Conservation (phyloP, 495 filamentous ascomycete genomes). For the Aspergillus ellipticus region DNA sequence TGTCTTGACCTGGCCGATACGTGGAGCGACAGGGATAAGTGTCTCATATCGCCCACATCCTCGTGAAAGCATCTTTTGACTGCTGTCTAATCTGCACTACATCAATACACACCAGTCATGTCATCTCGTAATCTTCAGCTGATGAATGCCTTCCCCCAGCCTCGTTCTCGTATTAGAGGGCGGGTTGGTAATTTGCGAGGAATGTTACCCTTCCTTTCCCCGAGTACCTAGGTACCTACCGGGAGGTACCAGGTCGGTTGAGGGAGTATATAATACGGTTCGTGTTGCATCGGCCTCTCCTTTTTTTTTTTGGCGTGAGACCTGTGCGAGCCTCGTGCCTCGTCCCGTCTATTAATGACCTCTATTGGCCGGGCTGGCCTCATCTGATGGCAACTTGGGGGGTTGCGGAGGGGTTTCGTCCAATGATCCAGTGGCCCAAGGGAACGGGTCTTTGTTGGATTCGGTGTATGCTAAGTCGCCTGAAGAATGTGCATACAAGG, state of each 20-base stretch:
- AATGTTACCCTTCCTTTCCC: too few relatives aligned
- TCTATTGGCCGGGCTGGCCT: constrained; percentile 8
- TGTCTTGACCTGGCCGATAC: background rate
- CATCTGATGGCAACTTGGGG: constrained; percentile 10
- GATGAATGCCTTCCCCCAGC: background rate
- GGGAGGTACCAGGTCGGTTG: too few relatives aligned
- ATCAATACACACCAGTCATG: background rate
- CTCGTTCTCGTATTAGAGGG: background rate
- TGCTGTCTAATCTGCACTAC: background rate
- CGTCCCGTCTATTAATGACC: constrained; percentile 10
- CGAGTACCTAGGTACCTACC: too few relatives aligned
- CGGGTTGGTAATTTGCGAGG: background rate
- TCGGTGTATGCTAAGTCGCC: background rate
- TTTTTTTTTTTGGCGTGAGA: background rate
- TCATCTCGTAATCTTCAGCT: background rate
- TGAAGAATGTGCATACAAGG: background rate
- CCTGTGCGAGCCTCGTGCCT: constrained; percentile 13
- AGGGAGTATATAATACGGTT: background rate
- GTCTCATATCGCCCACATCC: background rate
- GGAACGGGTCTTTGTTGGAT: background rate
- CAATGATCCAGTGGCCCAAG: background rate
- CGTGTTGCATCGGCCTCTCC: background rate
- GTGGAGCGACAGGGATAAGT: background rate
- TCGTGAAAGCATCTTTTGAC: background rate
- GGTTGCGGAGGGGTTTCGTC: background rate